A percentile compares a stretch with the other conserved stretches of the same genome.
Evolutionary conservation across 768 basidiomycete species (phyloP).

Genomic region (Termitomyces sp.): DNA sequence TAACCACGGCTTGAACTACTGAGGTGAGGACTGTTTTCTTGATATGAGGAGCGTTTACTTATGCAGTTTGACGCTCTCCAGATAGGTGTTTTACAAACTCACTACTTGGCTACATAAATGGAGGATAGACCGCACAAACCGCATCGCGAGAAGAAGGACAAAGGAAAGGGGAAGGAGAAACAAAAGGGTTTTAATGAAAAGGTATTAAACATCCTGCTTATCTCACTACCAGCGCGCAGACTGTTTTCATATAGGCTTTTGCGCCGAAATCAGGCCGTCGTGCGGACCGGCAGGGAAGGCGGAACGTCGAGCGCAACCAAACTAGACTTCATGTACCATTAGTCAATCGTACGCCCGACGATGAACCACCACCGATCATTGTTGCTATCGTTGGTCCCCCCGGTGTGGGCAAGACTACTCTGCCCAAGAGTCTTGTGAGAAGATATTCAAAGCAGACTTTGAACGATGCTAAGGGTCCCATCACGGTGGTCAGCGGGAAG

Average conservation of each 20-base stretch:
- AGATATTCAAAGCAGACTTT: conserved; percentile 93
- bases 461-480: conserved; percentile 84
- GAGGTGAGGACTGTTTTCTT: not conserved
- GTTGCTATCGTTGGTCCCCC: conserved; percentile 95
- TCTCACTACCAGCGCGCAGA: not conserved
- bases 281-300: conserved; percentile 84
- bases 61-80: not conserved
- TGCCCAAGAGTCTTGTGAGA: conserved; percentile 86
- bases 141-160: conserved; percentile 79
- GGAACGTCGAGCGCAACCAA: conserved; percentile 92
- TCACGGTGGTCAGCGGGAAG: conserved; percentile 94
- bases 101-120: conserved; percentile 31
- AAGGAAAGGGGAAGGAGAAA: conserved; percentile 63
- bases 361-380: conserved; percentile 88
- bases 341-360: conserved; percentile 90
- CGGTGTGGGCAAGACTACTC: conserved; percentile 94
- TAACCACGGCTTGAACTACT: not conserved
- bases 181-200: conserved; percentile 88
- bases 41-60: not conserved
- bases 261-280: conserved; percentile 86
- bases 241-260: conserved; percentile 59
- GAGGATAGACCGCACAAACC: conserved; percentile 78
- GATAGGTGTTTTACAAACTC: not conserved
- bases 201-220: conserved; percentile 33
- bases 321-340: conserved; percentile 94